A percentile compares a stretch with the other conserved stretches of the same genome.
These are phyloP conservation scores for Taxawa tesnikishii DNA, from an alignment of 2,329 filamentous ascomycete species.

Conservation along the genomic window DNA sequence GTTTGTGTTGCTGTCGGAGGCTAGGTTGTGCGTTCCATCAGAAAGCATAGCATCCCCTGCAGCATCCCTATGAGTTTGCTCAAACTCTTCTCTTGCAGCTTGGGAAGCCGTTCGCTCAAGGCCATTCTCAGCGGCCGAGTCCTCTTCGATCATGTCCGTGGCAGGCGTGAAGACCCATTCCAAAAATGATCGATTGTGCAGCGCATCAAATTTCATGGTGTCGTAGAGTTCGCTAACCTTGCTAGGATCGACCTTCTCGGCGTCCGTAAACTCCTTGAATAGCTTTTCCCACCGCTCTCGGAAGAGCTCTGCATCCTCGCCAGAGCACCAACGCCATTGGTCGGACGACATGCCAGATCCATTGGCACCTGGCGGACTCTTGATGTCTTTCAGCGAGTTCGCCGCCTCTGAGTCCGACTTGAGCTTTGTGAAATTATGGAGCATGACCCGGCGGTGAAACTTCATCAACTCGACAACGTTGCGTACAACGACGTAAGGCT, in stretches of 20 bases:
- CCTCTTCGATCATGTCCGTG: conserved; percentile 61
- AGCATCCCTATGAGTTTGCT: conserved; percentile 15
- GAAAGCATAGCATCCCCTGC: conserved; percentile 7
- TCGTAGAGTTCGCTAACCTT: conserved; percentile 98
- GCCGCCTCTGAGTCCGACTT: conserved; percentile 45
- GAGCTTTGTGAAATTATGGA: conserved; percentile 78
- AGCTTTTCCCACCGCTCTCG: conserved; percentile 97
- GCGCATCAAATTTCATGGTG: conserved; percentile 97
- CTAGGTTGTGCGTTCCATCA: no score
- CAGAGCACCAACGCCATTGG: conserved; percentile 89
- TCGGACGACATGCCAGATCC: conserved; percentile 19
- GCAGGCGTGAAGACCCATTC: conserved; percentile 96
- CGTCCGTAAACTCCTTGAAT: conserved; percentile 90
- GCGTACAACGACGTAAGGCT: conserved; percentile 84
- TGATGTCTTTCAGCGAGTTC: conserved; percentile 42
- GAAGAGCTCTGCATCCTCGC: conserved; percentile 89
- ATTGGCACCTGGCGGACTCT: conserved; percentile 31
- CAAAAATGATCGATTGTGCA: conserved; percentile 91
- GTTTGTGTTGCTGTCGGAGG: not conserved
- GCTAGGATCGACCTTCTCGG: conserved; percentile 95
- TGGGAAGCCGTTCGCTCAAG: conserved; percentile 19
- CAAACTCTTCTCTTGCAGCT: conserved; percentile 18
- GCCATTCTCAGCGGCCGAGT: conserved; percentile 12
- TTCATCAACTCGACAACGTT: conserved; percentile 95
- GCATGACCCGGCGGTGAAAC: conserved; percentile 91